Evolutionary conservation across 129 eudicot species (phyloP).

Genomic region (Flaveria robusta): DNA sequence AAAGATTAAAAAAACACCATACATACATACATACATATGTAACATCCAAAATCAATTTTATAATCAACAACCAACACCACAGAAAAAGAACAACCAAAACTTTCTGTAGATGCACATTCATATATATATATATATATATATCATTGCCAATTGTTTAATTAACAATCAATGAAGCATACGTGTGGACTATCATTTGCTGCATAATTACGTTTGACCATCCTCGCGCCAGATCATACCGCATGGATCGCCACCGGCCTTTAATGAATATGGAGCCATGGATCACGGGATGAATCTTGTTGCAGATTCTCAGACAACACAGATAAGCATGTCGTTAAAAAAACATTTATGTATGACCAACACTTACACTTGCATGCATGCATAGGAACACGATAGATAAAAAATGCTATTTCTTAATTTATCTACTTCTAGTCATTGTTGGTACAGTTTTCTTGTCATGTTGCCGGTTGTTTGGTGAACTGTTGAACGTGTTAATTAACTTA

Average conservation of each 20-base stretch:
- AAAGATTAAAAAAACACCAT: not conserved
- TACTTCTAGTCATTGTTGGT: conserved; percentile 35
- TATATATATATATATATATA: too few species aligned
- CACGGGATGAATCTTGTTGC: conserved; percentile 30
- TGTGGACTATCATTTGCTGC: conserved; percentile 34
- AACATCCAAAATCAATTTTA: not conserved
- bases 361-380: conserved; percentile 25
- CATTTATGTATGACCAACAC: conserved; percentile 29
- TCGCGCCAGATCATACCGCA: conserved; percentile 23
- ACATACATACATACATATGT: not conserved
- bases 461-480: conserved; percentile 39
- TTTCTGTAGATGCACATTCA: conserved; percentile 36
- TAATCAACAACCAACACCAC: conserved; percentile 39
- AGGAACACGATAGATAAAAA: conserved; percentile 26
- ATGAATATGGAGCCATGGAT: conserved; percentile 13
- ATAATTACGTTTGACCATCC: conserved; percentile 34
- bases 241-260: conserved; percentile 15
- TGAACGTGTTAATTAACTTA: conserved; percentile 34
- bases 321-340: conserved; percentile 27
- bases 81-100: conserved; percentile 38
- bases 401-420: conserved; percentile 28
- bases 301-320: conserved; percentile 35
- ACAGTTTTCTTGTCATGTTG: conserved; percentile 38
- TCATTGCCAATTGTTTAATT: conserved; percentile 33
- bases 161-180: conserved; percentile 20